Percentiles rank a stretch among this genome's conserved stretches.
These are phyloP conservation scores for Boletus calvinii DNA, from an alignment of 1,284 basidiomycete species.

Conservation along the genomic window DNA sequence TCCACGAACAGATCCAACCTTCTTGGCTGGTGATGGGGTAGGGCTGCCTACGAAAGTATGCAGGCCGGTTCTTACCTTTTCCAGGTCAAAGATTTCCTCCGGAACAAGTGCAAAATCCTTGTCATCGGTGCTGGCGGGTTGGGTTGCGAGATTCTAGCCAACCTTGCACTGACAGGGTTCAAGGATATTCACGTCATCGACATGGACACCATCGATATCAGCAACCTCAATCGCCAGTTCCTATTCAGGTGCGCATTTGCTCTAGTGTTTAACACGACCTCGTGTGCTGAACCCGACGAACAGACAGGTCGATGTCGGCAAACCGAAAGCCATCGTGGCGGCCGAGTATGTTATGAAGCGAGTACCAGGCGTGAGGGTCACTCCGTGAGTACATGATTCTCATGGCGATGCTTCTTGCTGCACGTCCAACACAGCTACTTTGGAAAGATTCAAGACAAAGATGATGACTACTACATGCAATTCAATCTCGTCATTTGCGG, in stretches of 20 bases:
- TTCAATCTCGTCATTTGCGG: constrained; percentile 98
- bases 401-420: constrained; percentile 9
- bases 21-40: constrained; percentile 73
- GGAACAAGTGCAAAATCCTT: constrained; percentile 85
- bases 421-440: constrained; percentile 64
- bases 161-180: constrained; percentile 93
- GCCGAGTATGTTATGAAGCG: constrained; percentile 96
- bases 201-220: constrained; percentile 99
- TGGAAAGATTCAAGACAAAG: constrained; percentile 98
- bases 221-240: constrained; percentile 98
- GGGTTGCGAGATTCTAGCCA: constrained; percentile 93
- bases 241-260: constrained; percentile 78
- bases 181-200: constrained; percentile 99
- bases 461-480: constrained; percentile 93
- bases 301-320: constrained; percentile 89
- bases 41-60: constrained; percentile 21
- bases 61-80: constrained; percentile 2
- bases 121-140: constrained; percentile 97
- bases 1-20: constrained; percentile 75
- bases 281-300: constrained; percentile 2
- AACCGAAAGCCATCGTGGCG: constrained; percentile 91
- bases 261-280: not conserved
- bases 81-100: constrained; percentile 88
- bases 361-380: constrained; percentile 91
- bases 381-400: constrained; percentile 62